Conservation (phyloP, 768 basidiomycete species). For the Mycena metata region DNA sequence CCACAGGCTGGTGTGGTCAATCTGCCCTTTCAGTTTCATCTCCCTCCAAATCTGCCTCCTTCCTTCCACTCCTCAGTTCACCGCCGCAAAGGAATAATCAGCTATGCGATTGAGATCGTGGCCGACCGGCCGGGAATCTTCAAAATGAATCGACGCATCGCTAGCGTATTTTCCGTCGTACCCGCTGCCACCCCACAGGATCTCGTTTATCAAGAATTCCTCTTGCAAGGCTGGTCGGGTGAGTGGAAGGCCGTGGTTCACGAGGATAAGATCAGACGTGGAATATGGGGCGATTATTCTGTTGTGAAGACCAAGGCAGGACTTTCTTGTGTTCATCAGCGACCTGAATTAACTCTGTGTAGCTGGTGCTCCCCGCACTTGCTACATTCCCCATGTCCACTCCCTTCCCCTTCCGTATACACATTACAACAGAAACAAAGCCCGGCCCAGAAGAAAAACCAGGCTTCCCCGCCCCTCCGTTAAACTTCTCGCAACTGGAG, state of each 20-base stretch:
- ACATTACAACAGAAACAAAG: constrained; percentile 24
- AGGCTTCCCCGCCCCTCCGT: constrained; percentile 22
- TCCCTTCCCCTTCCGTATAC: constrained; percentile 18
- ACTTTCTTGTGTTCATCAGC: not conserved
- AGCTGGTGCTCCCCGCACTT: constrained; percentile 25
- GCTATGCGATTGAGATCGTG: constrained; percentile 25
- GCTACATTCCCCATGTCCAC: constrained; percentile 27
- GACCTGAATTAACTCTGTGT: not conserved
- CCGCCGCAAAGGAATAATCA: constrained; percentile 18
- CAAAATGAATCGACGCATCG: constrained; percentile 19
- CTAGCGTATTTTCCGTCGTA: constrained; percentile 17
- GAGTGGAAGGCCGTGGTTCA: constrained; percentile 22
- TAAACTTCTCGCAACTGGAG: constrained; percentile 15
- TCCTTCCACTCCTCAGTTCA: constrained; percentile 23
- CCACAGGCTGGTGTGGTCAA: constrained; percentile 12
- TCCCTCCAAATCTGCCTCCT: constrained; percentile 18
- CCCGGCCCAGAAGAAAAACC: constrained; percentile 12
- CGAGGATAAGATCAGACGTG: constrained; percentile 18
- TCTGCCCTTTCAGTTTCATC: constrained; percentile 24
- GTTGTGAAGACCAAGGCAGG: constrained; percentile 22
- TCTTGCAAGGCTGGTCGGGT: constrained; percentile 21
- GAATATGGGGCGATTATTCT: constrained; percentile 28
- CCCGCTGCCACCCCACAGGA: constrained; percentile 15
- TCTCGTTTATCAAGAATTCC: not conserved
- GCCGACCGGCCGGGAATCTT: constrained; percentile 27